Evolutionary conservation across 768 basidiomycete genomes (phyloP), one percentile per base, ranked within the genome.

Genomic region (Boletus bicolor): DNA sequence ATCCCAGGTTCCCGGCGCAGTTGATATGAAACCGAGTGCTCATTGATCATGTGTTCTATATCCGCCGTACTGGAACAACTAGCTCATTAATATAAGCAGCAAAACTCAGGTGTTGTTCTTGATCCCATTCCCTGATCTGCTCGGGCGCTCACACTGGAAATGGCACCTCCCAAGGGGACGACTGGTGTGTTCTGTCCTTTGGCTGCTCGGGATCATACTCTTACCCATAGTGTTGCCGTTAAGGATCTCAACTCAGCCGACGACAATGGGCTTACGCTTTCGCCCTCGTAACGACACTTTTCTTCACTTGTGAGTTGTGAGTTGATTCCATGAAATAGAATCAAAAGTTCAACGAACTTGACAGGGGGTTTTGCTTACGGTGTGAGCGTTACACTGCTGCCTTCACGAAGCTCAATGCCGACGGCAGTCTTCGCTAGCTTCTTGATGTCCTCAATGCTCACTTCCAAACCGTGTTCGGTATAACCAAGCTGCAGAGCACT

Each of bases 361-460:
- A 36, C 51, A 79, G 83, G 84, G 84, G 85, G 85, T 0, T 86
- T 86, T 68, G 81, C 85, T 7, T 85, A 86, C 55, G 85, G 85
- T 36, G 81, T 84, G 67, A 63, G 80, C 53, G 28, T 24, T 35
- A 24, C 34, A n/a, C 8, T 45, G 1, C 47, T 15, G 12, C 19
- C 34, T n/a, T 52, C 39, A n/a, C 26, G 12, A 32, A 43, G 15
- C 15, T 49, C 12, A 7, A 53, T 57, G 44, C 59, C 44, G 47
- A 75, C 34, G 59, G 66, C 56, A 60, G 60, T 46, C 32, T 42
- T 39, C 14, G 70, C 21, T 60, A 85, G 83, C 78, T 85, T 46
- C 83, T 85, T 60, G 84, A 85, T 64, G 84, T 85, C 51, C 75
- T 85, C 56, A 85, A 85, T 63, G 81, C 85, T 45, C 87, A 90